These are phyloP conservation scores for Suillus brevipes DNA, from an alignment of 768 basidiomycete genomes.

Conservation along the genomic window DNA sequence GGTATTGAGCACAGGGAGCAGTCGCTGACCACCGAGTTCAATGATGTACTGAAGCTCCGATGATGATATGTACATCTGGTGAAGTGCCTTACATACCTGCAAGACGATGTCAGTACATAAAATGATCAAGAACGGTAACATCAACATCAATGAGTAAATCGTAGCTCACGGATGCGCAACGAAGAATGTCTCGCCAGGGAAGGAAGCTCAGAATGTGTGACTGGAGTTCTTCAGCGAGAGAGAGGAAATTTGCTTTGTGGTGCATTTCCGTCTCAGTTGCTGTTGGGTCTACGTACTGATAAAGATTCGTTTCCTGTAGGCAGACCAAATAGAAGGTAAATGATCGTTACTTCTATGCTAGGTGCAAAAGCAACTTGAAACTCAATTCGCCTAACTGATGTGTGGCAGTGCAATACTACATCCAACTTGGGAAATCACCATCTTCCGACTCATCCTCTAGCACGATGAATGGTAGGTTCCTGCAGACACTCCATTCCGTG, in stretches of 20 bases:
- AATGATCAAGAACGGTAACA: not conserved
- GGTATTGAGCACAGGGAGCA: not conserved
- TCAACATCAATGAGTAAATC: not conserved
- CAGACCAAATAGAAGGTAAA: not conserved
- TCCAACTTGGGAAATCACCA: too few species aligned
- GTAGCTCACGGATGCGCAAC: not conserved
- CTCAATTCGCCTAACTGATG: too few species aligned
- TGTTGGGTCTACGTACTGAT: not conserved
- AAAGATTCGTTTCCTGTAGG: not conserved
- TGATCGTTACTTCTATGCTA: not conserved
- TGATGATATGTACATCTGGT: not conserved
- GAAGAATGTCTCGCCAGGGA: not conserved
- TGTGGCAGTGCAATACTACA: not conserved
- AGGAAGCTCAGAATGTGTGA: not conserved
- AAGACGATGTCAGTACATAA: not conserved
- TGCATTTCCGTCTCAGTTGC: not conserved
- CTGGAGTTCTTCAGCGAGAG: not conserved
- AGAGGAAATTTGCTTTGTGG: not conserved
- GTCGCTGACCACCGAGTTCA: not conserved
- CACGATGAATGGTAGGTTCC: slow-evolving; percentile 1
- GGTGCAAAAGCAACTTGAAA: not conserved
- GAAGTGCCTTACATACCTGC: not conserved
- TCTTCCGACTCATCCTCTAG: too few species aligned
- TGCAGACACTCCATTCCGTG: too few species aligned
- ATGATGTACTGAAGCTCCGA: not conserved